Percentiles rank a stretch among this genome's conserved stretches.
Evolutionary conservation across 2,329 filamentous ascomycete genomes (phyloP).

Genomic region (Fusarium stilboides): DNA sequence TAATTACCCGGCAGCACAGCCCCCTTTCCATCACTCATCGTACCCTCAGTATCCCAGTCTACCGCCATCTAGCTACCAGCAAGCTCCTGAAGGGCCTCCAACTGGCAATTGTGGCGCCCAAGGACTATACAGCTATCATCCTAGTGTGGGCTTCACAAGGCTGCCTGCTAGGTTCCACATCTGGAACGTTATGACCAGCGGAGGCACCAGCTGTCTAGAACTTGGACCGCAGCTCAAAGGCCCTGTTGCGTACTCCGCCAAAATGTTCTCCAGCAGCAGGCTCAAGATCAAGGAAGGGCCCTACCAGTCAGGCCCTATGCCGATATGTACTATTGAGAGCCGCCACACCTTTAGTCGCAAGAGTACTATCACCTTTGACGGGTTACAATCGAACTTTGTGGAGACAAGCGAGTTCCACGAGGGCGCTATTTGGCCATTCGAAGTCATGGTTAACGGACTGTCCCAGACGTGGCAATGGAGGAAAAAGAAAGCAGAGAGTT

Average conservation of each 20-base stretch:
- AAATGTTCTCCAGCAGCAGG: slow-evolving; percentile 16
- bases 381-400: neutral
- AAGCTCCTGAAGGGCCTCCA: neutral
- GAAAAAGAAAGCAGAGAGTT: neutral
- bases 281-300: slow-evolving; percentile 13
- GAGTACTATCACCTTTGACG: slow-evolving; percentile 2
- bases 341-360: neutral
- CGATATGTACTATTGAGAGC: slow-evolving; percentile 3
- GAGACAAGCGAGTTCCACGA: slow-evolving; percentile 13
- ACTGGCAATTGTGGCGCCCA: neutral
- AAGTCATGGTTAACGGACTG: neutral
- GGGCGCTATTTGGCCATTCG: slow-evolving; percentile 8
- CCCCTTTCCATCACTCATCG: fast-evolving
- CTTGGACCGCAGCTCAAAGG: slow-evolving; percentile 1
- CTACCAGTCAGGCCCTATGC: neutral
- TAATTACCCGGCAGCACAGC: no score
- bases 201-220: neutral
- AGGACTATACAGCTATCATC: neutral
- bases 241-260: slow-evolving; percentile 6
- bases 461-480: slow-evolving; percentile 15
- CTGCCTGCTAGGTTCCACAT: slow-evolving; percentile 1
- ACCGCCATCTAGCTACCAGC: fast-evolving
- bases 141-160: neutral
- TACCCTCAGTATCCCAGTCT: neutral
- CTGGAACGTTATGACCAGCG: slow-evolving; percentile 5